Percentiles rank a stretch among this genome's conserved stretches.
These are phyloP conservation scores for Pseudonectria foliicola DNA, from an alignment of 2,329 filamentous ascomycete species.

Conservation along the genomic window DNA sequence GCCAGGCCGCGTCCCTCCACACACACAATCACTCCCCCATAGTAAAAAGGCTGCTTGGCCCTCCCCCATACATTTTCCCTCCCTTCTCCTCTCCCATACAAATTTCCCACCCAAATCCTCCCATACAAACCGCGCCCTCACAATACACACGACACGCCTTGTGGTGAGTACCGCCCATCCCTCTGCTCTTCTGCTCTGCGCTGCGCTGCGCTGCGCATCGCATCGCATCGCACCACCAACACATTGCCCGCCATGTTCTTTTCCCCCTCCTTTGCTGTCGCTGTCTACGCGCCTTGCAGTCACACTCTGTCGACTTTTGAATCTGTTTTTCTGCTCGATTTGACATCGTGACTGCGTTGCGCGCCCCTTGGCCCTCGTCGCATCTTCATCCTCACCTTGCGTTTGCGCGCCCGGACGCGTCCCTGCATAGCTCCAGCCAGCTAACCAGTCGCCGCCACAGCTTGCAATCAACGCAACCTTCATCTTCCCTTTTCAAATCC, in stretches of 20 bases:
- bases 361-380: slow-evolving; percentile 15
- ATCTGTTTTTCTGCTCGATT: slow-evolving; percentile 13
- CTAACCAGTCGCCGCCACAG: slow-evolving; percentile 26
- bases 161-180: slow-evolving; percentile 44
- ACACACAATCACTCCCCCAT: slow-evolving; percentile 55
- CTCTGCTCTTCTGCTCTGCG: neutral
- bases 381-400: slow-evolving; percentile 7
- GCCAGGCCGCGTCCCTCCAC: slow-evolving; percentile 26
- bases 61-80: slow-evolving; percentile 48
- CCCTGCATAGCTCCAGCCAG: slow-evolving; percentile 9
- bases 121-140: slow-evolving; percentile 42
- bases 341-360: slow-evolving; percentile 12
- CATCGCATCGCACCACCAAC: slow-evolving; percentile 11
- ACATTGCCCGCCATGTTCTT: slow-evolving; percentile 32
- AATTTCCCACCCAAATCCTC: slow-evolving; percentile 48
- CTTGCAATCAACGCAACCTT: slow-evolving; percentile 11
- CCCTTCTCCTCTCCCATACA: slow-evolving; percentile 55
- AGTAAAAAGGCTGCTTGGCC: slow-evolving; percentile 56
- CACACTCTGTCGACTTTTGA: slow-evolving; percentile 9
- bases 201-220: no score
- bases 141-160: slow-evolving; percentile 34
- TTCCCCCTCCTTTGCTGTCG: slow-evolving; percentile 21
- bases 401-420: slow-evolving; percentile 8
- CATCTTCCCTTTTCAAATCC: slow-evolving; percentile 7
- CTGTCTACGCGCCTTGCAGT: slow-evolving; percentile 6